These are phyloP conservation scores for Umbilicaria muhlenbergii DNA, from an alignment of 495 filamentous ascomycete genomes.

Conservation along the genomic window DNA sequence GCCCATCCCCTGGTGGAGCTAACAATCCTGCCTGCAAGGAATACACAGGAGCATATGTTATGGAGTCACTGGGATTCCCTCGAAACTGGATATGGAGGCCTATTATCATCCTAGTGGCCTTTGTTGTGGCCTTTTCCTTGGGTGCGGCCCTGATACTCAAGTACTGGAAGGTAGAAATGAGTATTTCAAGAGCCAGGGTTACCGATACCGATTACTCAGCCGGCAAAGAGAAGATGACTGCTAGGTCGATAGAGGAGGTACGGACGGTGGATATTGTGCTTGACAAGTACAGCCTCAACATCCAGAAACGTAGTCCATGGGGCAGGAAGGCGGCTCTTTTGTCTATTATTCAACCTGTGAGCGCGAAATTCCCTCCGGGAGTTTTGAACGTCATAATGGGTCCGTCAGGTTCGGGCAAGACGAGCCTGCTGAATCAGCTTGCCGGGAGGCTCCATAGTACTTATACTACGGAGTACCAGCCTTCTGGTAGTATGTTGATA, in stretches of 20 bases:
- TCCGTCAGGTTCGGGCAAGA: constrained; percentile 60
- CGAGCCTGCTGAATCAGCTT: constrained; percentile 53
- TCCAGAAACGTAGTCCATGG: constrained; percentile 41
- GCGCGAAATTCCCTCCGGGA: constrained; percentile 43
- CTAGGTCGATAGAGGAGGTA: constrained; percentile 31
- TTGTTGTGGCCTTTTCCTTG: constrained; percentile 38
- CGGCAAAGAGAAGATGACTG: constrained; percentile 44
- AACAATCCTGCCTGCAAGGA: constrained; percentile 43
- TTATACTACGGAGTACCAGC: constrained; percentile 33
- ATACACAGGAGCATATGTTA: constrained; percentile 51
- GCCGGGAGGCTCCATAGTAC: constrained; percentile 44
- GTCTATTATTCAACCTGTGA: constrained; percentile 48
- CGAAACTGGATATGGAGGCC: constrained; percentile 45
- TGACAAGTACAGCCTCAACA: constrained; percentile 40
- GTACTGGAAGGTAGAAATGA: constrained; percentile 43
- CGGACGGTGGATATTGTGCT: constrained; percentile 43
- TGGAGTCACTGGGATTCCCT: constrained; percentile 48
- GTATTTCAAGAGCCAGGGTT: constrained; percentile 37
- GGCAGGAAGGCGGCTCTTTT: constrained; percentile 28
- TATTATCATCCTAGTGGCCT: constrained; percentile 41
- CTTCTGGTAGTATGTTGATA: constrained; percentile 44
- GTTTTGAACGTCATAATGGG: constrained; percentile 64
- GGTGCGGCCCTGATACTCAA: constrained; percentile 38
- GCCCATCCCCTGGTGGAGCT: constrained; percentile 39
- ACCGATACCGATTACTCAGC: constrained; percentile 38